Evolutionary conservation across 2,329 filamentous ascomycete species (phyloP), one percentile per base, ranked within the genome.

Genomic region (Delphinella strobiligena): DNA sequence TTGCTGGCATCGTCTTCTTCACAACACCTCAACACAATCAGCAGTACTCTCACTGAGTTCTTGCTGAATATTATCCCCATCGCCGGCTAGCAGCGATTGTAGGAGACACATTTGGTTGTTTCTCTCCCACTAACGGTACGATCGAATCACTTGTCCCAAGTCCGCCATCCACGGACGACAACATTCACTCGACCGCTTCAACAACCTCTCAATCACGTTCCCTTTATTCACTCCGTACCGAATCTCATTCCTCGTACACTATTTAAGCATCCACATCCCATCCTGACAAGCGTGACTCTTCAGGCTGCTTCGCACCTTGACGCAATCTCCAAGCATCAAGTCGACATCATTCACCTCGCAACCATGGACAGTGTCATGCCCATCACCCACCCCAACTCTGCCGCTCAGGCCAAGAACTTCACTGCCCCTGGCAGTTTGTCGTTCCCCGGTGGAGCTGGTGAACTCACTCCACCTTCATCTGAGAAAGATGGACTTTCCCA

Each of bases 91-190:
- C 64, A 67, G 63, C 62, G 59, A 61, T 63, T 67, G 69, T 70
- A 69, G 85, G 86, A 83, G 87, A 93, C 82, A 87, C 87, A 93
- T 94, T 94, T 65, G 80, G 62, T 94, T 93, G 87, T 93, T 86
- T 70, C 83, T 93, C 87, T 93, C 86, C 82, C 75, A 66, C 74
- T 73, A 62, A 74, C 61, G 72, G 68, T 71, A 71, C 62, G 66
- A 52, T 27, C 36, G 44, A 30, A 35, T 37, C 40, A 27, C 22
- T 12, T 27, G 7, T 7, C 7, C 12, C 22, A 27, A 27, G 22
- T 7, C n/a, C n/a, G n/a, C n/a, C n/a, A n/a, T n/a, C n/a, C n/a
- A n/a, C n/a, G n/a, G n/a, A n/a, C n/a, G n/a, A n/a, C n/a, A n/a
- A n/a, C n/a, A n/a, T n/a, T n/a, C n/a, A n/a, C n/a, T n/a, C n/a